These are phyloP conservation scores for Hibiscus syriacus DNA, from an alignment of 345 rosid species.

Conservation along the genomic window DNA sequence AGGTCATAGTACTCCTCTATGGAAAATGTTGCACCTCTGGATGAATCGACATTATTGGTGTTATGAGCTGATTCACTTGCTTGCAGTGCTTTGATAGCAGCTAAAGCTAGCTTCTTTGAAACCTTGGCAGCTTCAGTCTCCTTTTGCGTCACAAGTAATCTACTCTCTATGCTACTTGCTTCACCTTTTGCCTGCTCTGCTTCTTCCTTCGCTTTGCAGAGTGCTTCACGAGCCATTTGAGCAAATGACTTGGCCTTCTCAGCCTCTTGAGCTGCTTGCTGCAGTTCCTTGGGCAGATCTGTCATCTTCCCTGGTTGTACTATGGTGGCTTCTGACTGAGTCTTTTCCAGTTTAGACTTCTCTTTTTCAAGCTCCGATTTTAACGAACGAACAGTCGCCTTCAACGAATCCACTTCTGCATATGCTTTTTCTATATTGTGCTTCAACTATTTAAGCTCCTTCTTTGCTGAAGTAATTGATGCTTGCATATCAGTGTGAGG, in stretches of 20 bases:
- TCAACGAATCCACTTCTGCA: constrained; percentile 61
- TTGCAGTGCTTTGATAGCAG: constrained; percentile 79
- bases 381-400: constrained; percentile 57
- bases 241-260: constrained; percentile 70
- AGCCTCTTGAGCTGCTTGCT: constrained; percentile 63
- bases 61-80: constrained; percentile 60
- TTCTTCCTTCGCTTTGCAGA: constrained; percentile 64
- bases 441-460: constrained; percentile 78
- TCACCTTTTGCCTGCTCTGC: constrained; percentile 78
- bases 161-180: constrained; percentile 58
- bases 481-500: constrained; percentile 44
- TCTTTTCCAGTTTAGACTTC: constrained; percentile 56
- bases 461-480: constrained; percentile 66
- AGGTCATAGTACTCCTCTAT: constrained; percentile 84
- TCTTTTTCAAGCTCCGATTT: constrained; percentile 61
- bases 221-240: constrained; percentile 62
- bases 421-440: constrained; percentile 65
- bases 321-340: constrained; percentile 45
- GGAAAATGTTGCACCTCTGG: constrained; percentile 59
- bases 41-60: constrained; percentile 28
- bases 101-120: constrained; percentile 74
- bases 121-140: constrained; percentile 85
- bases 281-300: constrained; percentile 69
- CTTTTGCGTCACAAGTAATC: constrained; percentile 61
- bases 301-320: constrained; percentile 50